Evolutionary conservation across 306 rosid species (phyloP).

Genomic region (Amphicarpaea edgeworthii): DNA sequence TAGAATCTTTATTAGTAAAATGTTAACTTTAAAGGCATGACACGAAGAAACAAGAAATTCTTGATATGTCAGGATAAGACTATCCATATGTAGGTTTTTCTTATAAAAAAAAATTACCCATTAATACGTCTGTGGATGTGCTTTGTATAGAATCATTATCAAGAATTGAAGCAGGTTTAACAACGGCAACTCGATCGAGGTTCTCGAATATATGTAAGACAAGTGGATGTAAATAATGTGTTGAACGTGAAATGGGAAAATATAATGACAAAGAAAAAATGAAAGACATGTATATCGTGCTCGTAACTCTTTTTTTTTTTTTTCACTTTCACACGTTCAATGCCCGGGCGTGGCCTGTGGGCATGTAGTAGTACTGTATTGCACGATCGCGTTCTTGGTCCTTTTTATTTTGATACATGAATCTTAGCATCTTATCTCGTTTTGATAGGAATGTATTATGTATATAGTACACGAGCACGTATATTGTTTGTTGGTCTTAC

Average conservation of each 20-base stretch:
- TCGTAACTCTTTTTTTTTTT: neutral
- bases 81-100: too few relatives aligned
- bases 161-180: neutral
- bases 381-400: neutral
- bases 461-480: neutral
- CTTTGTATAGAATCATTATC: neutral
- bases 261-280: neutral
- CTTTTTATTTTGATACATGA: slow-evolving; percentile 16
- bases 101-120: too few relatives aligned
- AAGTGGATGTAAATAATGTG: neutral
- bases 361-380: neutral
- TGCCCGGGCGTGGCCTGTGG: neutral
- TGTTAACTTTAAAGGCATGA: too few relatives aligned
- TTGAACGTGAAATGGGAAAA: neutral
- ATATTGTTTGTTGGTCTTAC: neutral
- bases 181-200: neutral
- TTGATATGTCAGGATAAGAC: too few relatives aligned
- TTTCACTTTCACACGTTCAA: neutral
- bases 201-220: too few relatives aligned
- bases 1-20: too few relatives aligned
- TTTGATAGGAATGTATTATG: neutral
- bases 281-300: neutral
- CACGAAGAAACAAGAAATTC: too few relatives aligned
- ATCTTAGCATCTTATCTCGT: neutral
- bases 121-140: neutral